Conservation (phyloP, 257 asterid species). For the Scutellaria barbata region DNA sequence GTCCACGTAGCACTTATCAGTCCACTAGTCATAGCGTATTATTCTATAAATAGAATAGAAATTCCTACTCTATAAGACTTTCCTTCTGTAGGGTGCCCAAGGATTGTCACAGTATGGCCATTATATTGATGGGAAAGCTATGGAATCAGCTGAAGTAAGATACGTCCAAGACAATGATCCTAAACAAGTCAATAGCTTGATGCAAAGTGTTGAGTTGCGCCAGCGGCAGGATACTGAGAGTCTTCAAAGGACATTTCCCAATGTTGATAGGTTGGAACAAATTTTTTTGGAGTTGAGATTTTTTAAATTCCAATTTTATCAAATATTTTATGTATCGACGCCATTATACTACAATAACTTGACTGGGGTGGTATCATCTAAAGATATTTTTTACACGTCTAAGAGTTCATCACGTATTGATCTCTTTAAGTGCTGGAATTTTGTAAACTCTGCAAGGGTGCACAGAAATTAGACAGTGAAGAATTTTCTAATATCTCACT, state of each 20-base stretch:
- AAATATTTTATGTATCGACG: constrained; percentile 5
- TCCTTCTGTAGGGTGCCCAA: constrained; percentile 51
- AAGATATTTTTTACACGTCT: neutral
- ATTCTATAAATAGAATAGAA: neutral
- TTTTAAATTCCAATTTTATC: constrained; percentile 16
- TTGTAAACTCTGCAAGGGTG: neutral
- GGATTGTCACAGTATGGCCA: constrained; percentile 54
- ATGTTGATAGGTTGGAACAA: constrained; percentile 60
- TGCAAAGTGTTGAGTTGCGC: constrained; percentile 48
- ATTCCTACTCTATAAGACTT: constrained; percentile 24
- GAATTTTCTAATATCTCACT: neutral
- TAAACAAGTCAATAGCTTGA: constrained; percentile 42
- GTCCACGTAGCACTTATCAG: neutral
- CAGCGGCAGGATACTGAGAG: constrained; percentile 42
- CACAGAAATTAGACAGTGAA: neutral
- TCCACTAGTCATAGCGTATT: neutral
- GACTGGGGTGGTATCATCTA: neutral
- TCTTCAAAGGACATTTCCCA: constrained; percentile 45
- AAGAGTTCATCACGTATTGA: constrained; percentile 5
- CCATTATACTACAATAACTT: constrained; percentile 11
- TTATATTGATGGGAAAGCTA: constrained; percentile 52
- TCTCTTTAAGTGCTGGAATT: constrained; percentile 14
- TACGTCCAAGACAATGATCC: constrained; percentile 55
- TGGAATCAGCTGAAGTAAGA: constrained; percentile 51
- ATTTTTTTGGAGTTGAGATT: constrained; percentile 26